A percentile compares a stretch with the other conserved stretches of the same genome.
Conservation (phyloP, 148 eudicot genomes). For the Silene latifolia region DNA sequence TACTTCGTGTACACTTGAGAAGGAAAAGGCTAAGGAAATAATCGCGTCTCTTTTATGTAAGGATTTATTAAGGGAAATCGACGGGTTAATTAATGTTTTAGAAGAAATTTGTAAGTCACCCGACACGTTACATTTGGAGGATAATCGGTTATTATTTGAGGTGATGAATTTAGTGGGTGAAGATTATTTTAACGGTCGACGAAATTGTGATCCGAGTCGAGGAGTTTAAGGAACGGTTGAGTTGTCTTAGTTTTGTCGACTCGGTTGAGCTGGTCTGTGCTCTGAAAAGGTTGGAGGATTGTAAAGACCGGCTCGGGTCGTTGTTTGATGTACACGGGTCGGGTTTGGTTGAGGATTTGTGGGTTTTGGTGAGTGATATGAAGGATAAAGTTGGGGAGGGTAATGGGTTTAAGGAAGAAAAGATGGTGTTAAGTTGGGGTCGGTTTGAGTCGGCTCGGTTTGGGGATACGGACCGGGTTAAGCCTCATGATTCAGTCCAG, state of each 20-base stretch:
- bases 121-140: slow-evolving; percentile 32
- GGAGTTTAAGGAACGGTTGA: slow-evolving; percentile 63
- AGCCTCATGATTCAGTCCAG: slow-evolving; percentile 43
- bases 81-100: slow-evolving; percentile 38
- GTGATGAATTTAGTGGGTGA: slow-evolving; percentile 37
- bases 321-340: slow-evolving; percentile 35
- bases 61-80: slow-evolving; percentile 52
- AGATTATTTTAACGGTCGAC: slow-evolving; percentile 52
- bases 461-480: slow-evolving; percentile 26
- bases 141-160: slow-evolving; percentile 37
- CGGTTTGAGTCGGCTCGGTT: slow-evolving; percentile 73
- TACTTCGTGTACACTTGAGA: slow-evolving; percentile 33
- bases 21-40: slow-evolving; percentile 38
- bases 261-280: slow-evolving; percentile 65
- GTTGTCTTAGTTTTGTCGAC: slow-evolving; percentile 57
- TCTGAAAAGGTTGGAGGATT: slow-evolving; percentile 53
- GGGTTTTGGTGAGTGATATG: slow-evolving; percentile 56
- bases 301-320: slow-evolving; percentile 40
- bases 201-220: slow-evolving; percentile 50
- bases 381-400: slow-evolving; percentile 35
- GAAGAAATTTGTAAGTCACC: slow-evolving; percentile 61
- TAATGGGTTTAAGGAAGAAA: slow-evolving; percentile 33
- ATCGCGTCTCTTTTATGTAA: slow-evolving; percentile 46
- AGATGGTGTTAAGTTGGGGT: slow-evolving; percentile 41
- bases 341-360: slow-evolving; percentile 40